Evolutionary conservation across 2,329 filamentous ascomycete genomes (phyloP).

Genomic region (Paraconiothyrium sp.): DNA sequence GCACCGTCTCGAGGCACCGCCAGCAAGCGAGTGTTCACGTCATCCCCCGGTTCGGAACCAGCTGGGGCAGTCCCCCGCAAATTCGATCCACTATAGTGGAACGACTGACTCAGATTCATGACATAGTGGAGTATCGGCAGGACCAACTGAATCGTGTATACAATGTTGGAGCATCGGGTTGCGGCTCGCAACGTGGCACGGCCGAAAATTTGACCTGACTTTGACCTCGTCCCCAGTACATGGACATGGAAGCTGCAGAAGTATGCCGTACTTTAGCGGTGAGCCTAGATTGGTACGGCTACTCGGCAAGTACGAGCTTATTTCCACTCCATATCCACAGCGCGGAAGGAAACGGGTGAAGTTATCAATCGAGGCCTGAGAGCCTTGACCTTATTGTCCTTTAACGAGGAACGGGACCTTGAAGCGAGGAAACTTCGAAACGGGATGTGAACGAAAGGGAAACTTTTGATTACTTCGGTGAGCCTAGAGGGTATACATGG

Average conservation of each 20-base stretch:
- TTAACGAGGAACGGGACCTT: neutral
- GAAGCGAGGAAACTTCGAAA: neutral
- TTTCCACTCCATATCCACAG: neutral
- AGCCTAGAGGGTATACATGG: neutral
- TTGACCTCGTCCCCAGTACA: neutral
- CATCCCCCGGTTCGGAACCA: neutral
- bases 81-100: neutral
- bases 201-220: neutral
- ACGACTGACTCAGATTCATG: neutral
- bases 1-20: slow-evolving; percentile 11
- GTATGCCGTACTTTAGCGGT: neutral
- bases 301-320: slow-evolving; percentile 6
- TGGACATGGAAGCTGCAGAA: neutral
- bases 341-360: neutral
- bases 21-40: slow-evolving; percentile 3
- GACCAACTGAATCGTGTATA: slow-evolving; percentile 35
- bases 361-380: neutral
- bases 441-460: neutral
- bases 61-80: slow-evolving; percentile 1
- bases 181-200: slow-evolving; percentile 7
- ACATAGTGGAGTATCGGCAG: neutral
- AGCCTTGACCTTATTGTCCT: neutral
- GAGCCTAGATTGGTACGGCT: neutral
- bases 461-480: neutral
- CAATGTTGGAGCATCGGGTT: slow-evolving; percentile 58